Conservation (phyloP, 2,329 filamentous ascomycete genomes). For the Lachnellula hyalina region DNA sequence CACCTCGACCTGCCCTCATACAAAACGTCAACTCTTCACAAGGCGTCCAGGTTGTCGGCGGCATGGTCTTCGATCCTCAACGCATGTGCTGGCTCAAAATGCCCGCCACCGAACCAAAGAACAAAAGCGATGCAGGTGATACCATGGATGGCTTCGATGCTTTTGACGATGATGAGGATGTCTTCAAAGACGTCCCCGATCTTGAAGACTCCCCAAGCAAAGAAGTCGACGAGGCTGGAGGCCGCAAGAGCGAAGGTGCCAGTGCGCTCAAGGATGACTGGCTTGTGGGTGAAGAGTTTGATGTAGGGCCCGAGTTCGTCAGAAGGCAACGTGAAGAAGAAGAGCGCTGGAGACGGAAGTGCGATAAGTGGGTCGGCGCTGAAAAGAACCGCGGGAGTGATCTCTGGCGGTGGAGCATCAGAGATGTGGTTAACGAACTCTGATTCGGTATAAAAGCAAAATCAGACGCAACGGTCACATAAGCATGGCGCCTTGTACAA, state of each 20-base stretch:
- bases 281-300: slow-evolving; percentile 92
- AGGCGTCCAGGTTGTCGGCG: slow-evolving; percentile 89
- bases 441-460: too few relatives aligned
- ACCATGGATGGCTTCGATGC: slow-evolving; percentile 62
- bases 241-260: slow-evolving; percentile 47
- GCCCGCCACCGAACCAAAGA: slow-evolving; percentile 38
- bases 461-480: too few relatives aligned
- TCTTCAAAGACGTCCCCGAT: slow-evolving; percentile 92
- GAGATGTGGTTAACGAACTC: slow-evolving; percentile 44
- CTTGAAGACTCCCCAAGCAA: slow-evolving; percentile 57
- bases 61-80: slow-evolving; percentile 96
- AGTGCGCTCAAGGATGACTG: slow-evolving; percentile 62
- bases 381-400: slow-evolving; percentile 45
- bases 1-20: slow-evolving; percentile 73
- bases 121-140: slow-evolving; percentile 47
- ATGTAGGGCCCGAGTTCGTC: slow-evolving; percentile 92
- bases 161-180: slow-evolving; percentile 82
- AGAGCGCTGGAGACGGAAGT: slow-evolving; percentile 82
- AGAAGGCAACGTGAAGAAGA: slow-evolving; percentile 86
- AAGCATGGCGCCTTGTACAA: too few relatives aligned
- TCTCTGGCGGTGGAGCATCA: slow-evolving; percentile 73
- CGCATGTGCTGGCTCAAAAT: slow-evolving; percentile 98
- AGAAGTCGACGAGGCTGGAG: slow-evolving; percentile 40
- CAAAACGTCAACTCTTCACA: slow-evolving; percentile 81
- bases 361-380: slow-evolving; percentile 73